These are phyloP conservation scores for Leucosporidium yakuticum DNA, from an alignment of 768 basidiomycete species.

Conservation along the genomic window DNA sequence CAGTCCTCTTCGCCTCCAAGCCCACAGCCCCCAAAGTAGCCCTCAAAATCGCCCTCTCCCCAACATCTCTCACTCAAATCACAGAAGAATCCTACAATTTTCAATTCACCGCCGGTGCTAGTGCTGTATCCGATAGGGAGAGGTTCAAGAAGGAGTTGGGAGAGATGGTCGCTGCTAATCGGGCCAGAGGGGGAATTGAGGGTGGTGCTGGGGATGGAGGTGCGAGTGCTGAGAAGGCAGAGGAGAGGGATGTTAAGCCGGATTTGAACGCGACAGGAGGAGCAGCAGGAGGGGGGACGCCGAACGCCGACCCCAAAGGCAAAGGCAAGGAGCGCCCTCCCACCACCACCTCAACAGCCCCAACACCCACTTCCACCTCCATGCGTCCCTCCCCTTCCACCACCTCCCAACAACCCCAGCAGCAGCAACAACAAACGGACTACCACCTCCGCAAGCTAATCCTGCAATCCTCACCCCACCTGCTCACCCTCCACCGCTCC, in stretches of 20 bases:
- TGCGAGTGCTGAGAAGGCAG: too few species aligned
- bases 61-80: slow-evolving; percentile 44
- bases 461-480: slow-evolving; percentile 15
- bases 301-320: slow-evolving; percentile 1
- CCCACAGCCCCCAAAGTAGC: slow-evolving; percentile 72
- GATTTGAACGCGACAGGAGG: too few species aligned
- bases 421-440: background rate
- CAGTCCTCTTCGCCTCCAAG: slow-evolving; percentile 80
- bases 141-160: slow-evolving; percentile 74
- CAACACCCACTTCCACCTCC: background rate
- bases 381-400: background rate
- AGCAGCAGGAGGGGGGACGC: slow-evolving; percentile 10
- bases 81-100: slow-evolving; percentile 69
- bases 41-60: slow-evolving; percentile 64
- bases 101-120: slow-evolving; percentile 56
- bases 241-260: too few species aligned
- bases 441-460: slow-evolving; percentile 20
- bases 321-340: slow-evolving; percentile 13
- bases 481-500: slow-evolving; percentile 64
- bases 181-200: slow-evolving; percentile 46
- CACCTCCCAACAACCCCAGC: background rate
- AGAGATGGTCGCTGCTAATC: slow-evolving; percentile 68
- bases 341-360: background rate
- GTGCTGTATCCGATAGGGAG: slow-evolving; percentile 67
- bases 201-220: slow-evolving; percentile 39